Evolutionary conservation across 305 asterid genomes (phyloP).

Genomic region (Andrographis paniculata): DNA sequence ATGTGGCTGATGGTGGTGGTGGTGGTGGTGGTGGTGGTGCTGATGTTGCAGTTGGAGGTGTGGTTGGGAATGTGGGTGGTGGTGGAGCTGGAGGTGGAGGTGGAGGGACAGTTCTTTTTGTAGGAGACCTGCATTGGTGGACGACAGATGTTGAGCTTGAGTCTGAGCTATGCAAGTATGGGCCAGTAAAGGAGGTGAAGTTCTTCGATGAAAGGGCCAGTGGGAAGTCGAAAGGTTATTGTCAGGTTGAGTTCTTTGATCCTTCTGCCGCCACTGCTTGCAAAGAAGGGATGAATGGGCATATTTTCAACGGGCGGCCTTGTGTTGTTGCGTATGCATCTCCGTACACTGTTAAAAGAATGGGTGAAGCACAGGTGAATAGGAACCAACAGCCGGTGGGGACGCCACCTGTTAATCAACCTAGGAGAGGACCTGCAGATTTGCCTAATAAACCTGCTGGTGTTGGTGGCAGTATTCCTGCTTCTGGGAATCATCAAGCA

Average conservation of each 20-base stretch:
- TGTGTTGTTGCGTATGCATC: constrained; percentile 63
- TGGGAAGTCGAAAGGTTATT: constrained; percentile 62
- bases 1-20: too few relatives aligned
- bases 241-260: constrained; percentile 53
- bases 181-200: constrained; percentile 47
- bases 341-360: constrained; percentile 36
- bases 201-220: constrained; percentile 57
- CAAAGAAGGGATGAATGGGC: constrained; percentile 56
- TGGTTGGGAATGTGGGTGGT: background rate
- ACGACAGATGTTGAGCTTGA: constrained; percentile 58
- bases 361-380: constrained; percentile 60
- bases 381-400: constrained; percentile 37
- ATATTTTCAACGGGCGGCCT: constrained; percentile 45
- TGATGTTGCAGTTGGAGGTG: background rate
- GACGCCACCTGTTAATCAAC: constrained; percentile 29
- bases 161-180: constrained; percentile 41
- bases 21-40: constrained; percentile 15
- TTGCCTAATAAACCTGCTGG: constrained; percentile 29
- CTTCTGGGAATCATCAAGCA: constrained; percentile 36
- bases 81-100: constrained; percentile 6
- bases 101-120: constrained; percentile 33
- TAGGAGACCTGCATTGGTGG: constrained; percentile 62
- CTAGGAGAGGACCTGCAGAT: constrained; percentile 42
- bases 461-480: constrained; percentile 22
- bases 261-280: constrained; percentile 41